phyloP scores from a whole-genome alignment of 768 basidiomycete species.

The Naganishia friedmannii region DNA sequence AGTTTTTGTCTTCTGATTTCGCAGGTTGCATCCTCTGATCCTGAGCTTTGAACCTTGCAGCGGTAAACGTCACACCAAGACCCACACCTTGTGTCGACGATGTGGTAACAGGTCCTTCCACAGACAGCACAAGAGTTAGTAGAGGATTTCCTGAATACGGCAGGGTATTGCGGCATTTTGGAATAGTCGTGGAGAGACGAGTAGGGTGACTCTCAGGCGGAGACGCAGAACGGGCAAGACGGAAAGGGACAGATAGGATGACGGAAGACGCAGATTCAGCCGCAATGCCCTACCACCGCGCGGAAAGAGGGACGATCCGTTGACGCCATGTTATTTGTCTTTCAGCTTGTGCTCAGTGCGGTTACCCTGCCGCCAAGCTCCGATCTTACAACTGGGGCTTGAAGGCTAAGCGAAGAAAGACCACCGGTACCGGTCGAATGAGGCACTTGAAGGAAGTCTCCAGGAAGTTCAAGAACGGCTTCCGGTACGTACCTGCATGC shows the following conservation, averaged over 20 bases:
- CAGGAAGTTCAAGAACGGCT: conserved; percentile 97
- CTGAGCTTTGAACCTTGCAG: conserved; percentile 27
- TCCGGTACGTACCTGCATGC: conserved; percentile 63
- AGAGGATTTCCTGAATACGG: neutral
- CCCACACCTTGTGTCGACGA: conserved; percentile 94
- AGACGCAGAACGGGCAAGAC: too few species aligned
- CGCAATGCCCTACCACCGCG: neutral
- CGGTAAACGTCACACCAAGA: conserved; percentile 96
- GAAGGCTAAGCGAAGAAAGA: conserved; percentile 99
- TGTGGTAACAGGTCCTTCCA: conserved; percentile 95
- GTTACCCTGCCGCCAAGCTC: conserved; percentile 91
- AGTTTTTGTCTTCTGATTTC: conserved; percentile 4
- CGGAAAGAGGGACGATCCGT: neutral
- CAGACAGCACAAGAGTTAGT: conserved; percentile 94
- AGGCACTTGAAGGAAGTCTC: conserved; percentile 84
- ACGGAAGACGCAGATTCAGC: neutral
- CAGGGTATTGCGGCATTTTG: neutral
- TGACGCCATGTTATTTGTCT: neutral
- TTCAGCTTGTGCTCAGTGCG: conserved; percentile 88
- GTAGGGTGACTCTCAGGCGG: too few species aligned
- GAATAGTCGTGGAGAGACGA: neutral
- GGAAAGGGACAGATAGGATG: neutral
- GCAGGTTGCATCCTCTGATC: conserved; percentile 25
- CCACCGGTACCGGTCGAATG: conserved; percentile 97
- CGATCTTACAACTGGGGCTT: conserved; percentile 96